phyloP scores from a whole-genome alignment of 768 basidiomycete species.

The Dioszegia crocea region DNA sequence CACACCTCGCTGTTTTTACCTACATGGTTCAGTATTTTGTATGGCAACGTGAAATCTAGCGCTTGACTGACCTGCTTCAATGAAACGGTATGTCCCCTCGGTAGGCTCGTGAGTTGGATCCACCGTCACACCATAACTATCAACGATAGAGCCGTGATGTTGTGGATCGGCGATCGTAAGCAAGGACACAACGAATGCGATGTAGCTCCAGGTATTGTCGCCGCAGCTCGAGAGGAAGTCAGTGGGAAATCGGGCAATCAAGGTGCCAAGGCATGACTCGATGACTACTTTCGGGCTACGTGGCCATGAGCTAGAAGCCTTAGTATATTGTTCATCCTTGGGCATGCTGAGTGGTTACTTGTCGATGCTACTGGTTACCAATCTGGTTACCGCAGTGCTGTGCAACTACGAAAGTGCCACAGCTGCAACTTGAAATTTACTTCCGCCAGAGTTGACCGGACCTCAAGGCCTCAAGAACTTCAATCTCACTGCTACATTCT shows the following conservation, averaged over 20 bases:
- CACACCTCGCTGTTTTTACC: background rate
- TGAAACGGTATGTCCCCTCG: background rate
- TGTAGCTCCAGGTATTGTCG: slow-evolving; percentile 10
- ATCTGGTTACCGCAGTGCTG: no score
- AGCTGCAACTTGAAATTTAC: no score
- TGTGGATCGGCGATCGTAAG: background rate
- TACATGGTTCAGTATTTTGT: background rate
- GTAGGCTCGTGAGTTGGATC: background rate
- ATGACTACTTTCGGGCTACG: no score
- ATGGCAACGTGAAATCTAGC: background rate
- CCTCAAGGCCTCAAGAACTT: no score
- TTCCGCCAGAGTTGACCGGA: no score
- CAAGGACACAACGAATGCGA: background rate
- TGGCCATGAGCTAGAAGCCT: no score
- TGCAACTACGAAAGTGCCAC: no score
- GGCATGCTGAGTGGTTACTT: no score
- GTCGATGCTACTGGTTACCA: no score
- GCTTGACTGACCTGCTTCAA: background rate
- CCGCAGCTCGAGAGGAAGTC: slow-evolving; percentile 3
- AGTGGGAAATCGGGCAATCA: background rate
- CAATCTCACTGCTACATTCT: no score
- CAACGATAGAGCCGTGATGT: background rate
- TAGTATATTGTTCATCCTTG: no score
- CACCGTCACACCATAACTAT: background rate
- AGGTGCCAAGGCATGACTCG: background rate